Base-by-base conservation (phyloP, 2,329 filamentous ascomycete species). In the Apiospora koreana region DNA sequence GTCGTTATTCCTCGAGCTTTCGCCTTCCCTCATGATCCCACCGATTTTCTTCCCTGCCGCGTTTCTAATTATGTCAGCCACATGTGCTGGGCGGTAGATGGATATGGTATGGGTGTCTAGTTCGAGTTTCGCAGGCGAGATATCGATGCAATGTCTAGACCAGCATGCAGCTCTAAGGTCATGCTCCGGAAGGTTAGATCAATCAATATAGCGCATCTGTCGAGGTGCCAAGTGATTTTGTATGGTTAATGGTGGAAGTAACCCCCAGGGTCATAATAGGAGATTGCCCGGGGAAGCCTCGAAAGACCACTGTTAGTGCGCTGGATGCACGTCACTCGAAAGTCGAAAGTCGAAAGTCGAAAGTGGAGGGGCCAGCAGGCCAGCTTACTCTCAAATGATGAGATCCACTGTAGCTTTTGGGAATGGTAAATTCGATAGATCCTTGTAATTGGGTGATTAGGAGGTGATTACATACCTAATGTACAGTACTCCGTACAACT, bases 21-120 rank as follows among this genome's bases (percentile, higher is more conserved):
- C 31, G 65, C 42, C 28, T 46, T 46, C 65, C 65, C 42, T 67
- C 65, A 67, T 67, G 65, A 67, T 67, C 65, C 54, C 54, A 62
- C 54, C 31, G n/a, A n/a, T 62, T n/a, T 38, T n/a, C 18, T n/a
- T 4, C 31, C 31, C 28, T 62, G 54, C 31, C 9, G 54, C 21
- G 18, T 21, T 62, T 62, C 18, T 38, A 62, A 38, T 62, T 62
- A 62, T 62, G 54, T 38, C 54, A 62, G 54, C 54, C 35, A 31
- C 54, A 38, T 62, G 18, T 38, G 31, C 54, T 31, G 31, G 21
- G 54, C 18, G 18, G 54, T 38, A 2, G 54, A 23, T 62, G 18
- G 54, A 62, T n/a, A n/a, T 62, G 18, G 54, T n/a, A n/a, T 62
- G 18, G 54, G 54, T 62, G 31, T 62, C 54, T n/a, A n/a, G 28